Evolutionary conservation across 306 rosid species (phyloP).

Genomic region (Vigna radiata): DNA sequence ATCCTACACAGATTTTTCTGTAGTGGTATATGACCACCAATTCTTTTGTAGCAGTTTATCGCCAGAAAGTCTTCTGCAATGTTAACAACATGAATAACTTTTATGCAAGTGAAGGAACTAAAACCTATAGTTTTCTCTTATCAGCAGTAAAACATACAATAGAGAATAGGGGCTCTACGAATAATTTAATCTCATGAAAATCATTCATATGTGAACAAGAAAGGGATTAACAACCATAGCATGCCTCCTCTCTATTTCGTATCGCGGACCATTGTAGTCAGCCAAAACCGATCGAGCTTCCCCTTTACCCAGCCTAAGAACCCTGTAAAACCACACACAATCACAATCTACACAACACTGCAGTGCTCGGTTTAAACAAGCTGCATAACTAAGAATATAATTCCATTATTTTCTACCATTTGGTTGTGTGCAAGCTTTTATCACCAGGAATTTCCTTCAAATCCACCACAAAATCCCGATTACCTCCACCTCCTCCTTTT

Average conservation of each 20-base stretch:
- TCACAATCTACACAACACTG: conserved; percentile 14
- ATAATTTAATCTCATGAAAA: conserved; percentile 28
- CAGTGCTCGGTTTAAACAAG: conserved; percentile 30
- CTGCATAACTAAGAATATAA: conserved; percentile 27
- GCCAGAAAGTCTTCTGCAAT: neutral
- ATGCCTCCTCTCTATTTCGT: conserved; percentile 76
- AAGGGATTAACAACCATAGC: conserved; percentile 63
- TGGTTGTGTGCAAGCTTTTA: conserved; percentile 85
- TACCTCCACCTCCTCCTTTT: conserved; percentile 55
- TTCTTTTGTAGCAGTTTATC: neutral
- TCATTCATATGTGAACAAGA: conserved; percentile 33
- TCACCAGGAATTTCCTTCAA: conserved; percentile 90
- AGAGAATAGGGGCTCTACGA: neutral
- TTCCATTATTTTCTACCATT: conserved; percentile 62
- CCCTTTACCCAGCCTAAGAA: conserved; percentile 59
- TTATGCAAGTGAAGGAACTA: neutral
- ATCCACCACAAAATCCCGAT: conserved; percentile 68
- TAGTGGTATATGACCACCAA: neutral
- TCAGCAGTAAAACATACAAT: neutral
- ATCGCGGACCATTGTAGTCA: conserved; percentile 79
- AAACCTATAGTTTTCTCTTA: neutral
- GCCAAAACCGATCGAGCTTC: conserved; percentile 70
- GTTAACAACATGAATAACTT: neutral
- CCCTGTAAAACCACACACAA: conserved; percentile 58
- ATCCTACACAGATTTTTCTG: neutral